A percentile compares a stretch with the other conserved stretches of the same genome.
Evolutionary conservation across 352 stramenopile genomes (phyloP).

Genomic region (Globisporangium ultimum): DNA sequence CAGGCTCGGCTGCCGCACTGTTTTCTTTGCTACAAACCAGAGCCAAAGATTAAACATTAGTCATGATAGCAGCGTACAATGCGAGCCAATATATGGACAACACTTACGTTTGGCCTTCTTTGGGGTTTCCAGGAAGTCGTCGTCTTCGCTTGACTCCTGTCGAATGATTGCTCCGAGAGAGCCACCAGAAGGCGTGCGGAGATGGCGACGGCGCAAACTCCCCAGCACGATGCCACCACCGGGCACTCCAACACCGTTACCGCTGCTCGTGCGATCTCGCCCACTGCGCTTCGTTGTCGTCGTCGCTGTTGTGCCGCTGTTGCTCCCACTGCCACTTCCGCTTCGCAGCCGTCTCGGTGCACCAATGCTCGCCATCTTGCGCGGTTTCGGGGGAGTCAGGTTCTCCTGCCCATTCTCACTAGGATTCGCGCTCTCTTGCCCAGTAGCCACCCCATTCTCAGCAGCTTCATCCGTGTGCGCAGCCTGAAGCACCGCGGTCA

Average conservation of each 20-base stretch:
- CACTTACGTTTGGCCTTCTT: slow-evolving; percentile 14
- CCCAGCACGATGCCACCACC: slow-evolving; percentile 10
- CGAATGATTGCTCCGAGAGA: slow-evolving; percentile 1
- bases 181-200: not conserved
- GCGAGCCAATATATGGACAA: not conserved
- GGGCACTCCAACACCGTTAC: slow-evolving; percentile 11
- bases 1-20: slow-evolving; percentile 40
- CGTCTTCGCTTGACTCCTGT: slow-evolving; percentile 32
- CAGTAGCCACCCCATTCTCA: not conserved
- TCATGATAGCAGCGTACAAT: too few species aligned
- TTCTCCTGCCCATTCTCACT: not conserved
- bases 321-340: slow-evolving; percentile 48
- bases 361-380: slow-evolving; percentile 15
- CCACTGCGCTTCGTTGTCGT: slow-evolving; percentile 16
- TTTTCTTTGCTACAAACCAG: slow-evolving; percentile 22
- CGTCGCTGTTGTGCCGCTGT: slow-evolving; percentile 18
- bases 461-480: not conserved
- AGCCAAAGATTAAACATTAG: not conserved
- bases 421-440: too few species aligned
- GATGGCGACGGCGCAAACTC: slow-evolving; percentile 12
- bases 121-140: not conserved
- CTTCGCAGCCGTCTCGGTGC: slow-evolving; percentile 45
- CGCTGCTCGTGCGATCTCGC: slow-evolving; percentile 23
- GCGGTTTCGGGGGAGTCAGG: slow-evolving; percentile 33
- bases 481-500: too few species aligned